Conservation (phyloP, 1,284 basidiomycete species). For the Amylostereum areolatum region DNA sequence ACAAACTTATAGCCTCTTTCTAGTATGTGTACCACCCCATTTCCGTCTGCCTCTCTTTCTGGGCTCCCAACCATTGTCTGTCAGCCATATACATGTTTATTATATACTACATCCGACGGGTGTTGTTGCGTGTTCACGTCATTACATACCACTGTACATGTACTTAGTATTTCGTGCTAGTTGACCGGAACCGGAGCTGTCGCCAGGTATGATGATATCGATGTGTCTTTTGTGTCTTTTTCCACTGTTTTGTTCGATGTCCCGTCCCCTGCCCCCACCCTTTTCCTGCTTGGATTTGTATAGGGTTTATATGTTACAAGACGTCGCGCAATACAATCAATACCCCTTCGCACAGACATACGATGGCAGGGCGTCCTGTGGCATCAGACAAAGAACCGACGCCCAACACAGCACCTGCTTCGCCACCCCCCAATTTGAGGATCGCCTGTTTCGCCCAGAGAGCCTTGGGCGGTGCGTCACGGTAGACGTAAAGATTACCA, state of each 20-base stretch:
- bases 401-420: slow-evolving; percentile 74
- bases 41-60: too few species aligned
- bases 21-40: too few species aligned
- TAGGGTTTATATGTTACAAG: slow-evolving; percentile 18
- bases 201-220: too few species aligned
- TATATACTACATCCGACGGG: too few species aligned
- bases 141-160: slow-evolving; percentile 11
- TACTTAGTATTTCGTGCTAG: slow-evolving; percentile 10
- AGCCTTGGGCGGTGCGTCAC: slow-evolving; percentile 39
- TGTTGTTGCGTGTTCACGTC: too few species aligned
- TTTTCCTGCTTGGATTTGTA: too few species aligned
- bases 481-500: slow-evolving; percentile 84
- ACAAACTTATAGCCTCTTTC: background rate
- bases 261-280: too few species aligned
- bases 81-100: slow-evolving; percentile 6
- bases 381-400: slow-evolving; percentile 46
- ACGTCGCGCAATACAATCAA: slow-evolving; percentile 58
- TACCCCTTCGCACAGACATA: slow-evolving; percentile 77
- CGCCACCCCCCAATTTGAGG: slow-evolving; percentile 62
- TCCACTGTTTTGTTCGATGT: too few species aligned
- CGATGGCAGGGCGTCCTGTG: slow-evolving; percentile 35
- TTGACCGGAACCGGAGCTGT: too few species aligned
- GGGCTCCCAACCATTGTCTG: too few species aligned
- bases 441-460: slow-evolving; percentile 75
- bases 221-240: too few species aligned